Base-by-base conservation (phyloP, 2,329 filamentous ascomycete genomes). In the Tolypocladium album region DNA sequence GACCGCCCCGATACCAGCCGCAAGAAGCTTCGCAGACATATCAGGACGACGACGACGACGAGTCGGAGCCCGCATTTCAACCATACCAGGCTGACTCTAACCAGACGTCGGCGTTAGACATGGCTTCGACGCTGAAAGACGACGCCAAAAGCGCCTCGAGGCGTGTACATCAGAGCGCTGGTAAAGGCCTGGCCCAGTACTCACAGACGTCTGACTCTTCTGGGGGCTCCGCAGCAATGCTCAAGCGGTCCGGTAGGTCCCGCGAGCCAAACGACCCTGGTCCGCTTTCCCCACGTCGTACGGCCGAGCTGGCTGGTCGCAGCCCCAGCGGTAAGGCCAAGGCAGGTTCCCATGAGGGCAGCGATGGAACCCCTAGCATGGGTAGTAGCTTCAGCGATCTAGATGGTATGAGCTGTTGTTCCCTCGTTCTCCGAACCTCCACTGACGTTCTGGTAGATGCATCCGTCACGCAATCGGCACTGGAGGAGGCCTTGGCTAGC, bases 361-460 rank as follows among this genome's bases (percentile, higher is more conserved):
- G 87, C 67, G 88, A 91, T 63, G 87, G 87, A 17, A 88, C 86
- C 17, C 88, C 87, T 1, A 91, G 88, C 66, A 91, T 92, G 85
- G 88, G 89, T 1, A 93, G 89, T 71, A 92, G 89, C 67, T 94
- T 91, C 67, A 93, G 89, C 72, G 90, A 94, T 75, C 79, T 95
- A 52, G 90, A 93, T 70, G 89, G 88, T 84, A 76, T 22, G 40
- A 8, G 20, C 17, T n/a, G n/a, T 9, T 2, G 22, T 9, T 13
- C 15, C 11, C 15, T 12, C 4, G 3, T 20, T 52, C 15, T 27
- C 27, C 31, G 47, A 52, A 17, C 17, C 20, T 11, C 47, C 17
- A 22, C 50, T 55, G 43, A 55, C 53, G 24, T 27, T 7, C 2
- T 22, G 9, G 15, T 38, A 89, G 89, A 92, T 78, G 85, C 88